Conservation (phyloP, 495 filamentous ascomycete species). For the Neurospora africana region DNA sequence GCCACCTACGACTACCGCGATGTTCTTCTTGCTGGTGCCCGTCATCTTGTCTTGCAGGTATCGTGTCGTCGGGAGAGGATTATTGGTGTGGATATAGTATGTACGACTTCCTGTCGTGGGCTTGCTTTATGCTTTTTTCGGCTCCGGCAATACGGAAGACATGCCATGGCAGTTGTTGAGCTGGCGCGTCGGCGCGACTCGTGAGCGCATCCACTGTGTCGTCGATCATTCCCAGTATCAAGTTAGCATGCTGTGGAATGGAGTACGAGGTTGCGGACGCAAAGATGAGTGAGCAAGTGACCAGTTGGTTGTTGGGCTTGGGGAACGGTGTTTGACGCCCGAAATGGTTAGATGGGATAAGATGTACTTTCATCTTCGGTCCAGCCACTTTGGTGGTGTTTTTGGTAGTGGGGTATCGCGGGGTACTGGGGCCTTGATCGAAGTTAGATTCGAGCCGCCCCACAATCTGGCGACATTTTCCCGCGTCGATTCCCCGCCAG, state of each 20-base stretch:
- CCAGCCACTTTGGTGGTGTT: neutral
- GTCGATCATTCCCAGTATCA: neutral
- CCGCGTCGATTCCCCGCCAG: no score
- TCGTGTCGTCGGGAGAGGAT: neutral
- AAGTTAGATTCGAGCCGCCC: no score
- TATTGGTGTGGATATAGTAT: accelerated
- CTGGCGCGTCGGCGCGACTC: neutral
- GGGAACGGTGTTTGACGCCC: neutral
- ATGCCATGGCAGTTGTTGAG: neutral
- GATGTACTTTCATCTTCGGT: neutral
- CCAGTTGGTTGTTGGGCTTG: neutral
- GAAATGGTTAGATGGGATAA: neutral
- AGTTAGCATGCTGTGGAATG: neutral
- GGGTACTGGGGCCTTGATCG: neutral
- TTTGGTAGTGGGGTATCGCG: neutral
- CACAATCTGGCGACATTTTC: no score
- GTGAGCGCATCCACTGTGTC: neutral
- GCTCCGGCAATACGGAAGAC: neutral
- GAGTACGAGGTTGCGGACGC: neutral
- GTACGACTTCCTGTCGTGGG: neutral
- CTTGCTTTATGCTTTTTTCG: no score
- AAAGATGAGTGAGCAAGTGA: neutral
- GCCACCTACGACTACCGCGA: neutral
- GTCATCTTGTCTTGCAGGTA: neutral
- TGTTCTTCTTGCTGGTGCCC: neutral